Evolutionary conservation across 345 rosid genomes (phyloP).

Genomic region (Citrus maxima): DNA sequence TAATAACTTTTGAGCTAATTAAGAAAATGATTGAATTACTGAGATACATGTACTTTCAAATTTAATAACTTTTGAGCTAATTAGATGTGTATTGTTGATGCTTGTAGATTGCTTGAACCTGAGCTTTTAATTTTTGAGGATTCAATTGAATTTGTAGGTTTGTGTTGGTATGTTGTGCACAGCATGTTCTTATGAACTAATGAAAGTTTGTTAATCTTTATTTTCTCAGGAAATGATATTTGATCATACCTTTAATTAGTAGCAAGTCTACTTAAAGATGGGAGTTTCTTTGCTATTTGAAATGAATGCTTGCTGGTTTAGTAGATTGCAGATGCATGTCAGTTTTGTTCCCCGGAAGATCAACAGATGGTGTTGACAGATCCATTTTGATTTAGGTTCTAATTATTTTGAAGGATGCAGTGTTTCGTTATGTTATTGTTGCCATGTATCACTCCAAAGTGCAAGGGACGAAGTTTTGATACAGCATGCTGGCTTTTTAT

Average conservation of each 20-base stretch:
- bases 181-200: neutral
- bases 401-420: constrained; percentile 23
- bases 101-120: neutral
- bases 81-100: neutral
- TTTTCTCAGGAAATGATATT: constrained; percentile 41
- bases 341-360: constrained; percentile 9
- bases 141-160: neutral
- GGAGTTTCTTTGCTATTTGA: constrained; percentile 9
- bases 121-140: neutral
- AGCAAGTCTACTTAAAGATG: constrained; percentile 13
- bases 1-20: neutral
- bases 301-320: constrained; percentile 13
- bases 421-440: constrained; percentile 13
- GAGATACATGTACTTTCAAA: neutral
- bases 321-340: constrained; percentile 18
- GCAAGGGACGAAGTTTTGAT: constrained; percentile 2
- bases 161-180: neutral
- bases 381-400: constrained; percentile 17
- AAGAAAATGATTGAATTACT: neutral
- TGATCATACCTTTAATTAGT: constrained; percentile 27
- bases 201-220: neutral
- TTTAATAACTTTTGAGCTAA: neutral
- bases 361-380: constrained; percentile 14
- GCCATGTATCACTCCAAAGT: neutral
- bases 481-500: neutral